Conservation (phyloP, 2,329 filamentous ascomycete genomes). For the Drechslerella stenobrocha region DNA sequence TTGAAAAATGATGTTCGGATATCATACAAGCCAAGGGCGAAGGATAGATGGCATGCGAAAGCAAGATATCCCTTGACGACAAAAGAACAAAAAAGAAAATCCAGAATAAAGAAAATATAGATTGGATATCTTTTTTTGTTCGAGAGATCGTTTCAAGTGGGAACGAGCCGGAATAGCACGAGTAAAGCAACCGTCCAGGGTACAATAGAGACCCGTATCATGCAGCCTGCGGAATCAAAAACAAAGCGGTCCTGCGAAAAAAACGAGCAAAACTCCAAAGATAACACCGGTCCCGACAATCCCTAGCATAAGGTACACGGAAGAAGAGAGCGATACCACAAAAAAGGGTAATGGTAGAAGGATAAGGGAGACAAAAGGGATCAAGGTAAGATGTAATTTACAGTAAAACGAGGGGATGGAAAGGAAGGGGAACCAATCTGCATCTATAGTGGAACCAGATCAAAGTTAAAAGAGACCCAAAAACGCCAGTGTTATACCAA, state of each 20-base stretch:
- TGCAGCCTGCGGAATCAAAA: conserved; percentile 13
- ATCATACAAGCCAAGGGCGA: conserved; percentile 6
- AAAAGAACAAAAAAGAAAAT: conserved; percentile 9
- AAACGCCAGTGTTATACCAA: conserved; percentile 14
- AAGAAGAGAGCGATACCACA: neutral
- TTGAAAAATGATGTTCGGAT: neutral
- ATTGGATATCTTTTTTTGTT: neutral
- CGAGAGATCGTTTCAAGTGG: neutral
- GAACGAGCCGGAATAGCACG: neutral
- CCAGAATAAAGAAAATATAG: no score
- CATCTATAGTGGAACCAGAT: conserved; percentile 16
- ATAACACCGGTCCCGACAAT: conserved; percentile 26
- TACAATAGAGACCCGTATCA: conserved; percentile 9
- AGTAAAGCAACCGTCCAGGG: neutral
- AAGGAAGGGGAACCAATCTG: conserved; percentile 3
- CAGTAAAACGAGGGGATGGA: conserved; percentile 23
- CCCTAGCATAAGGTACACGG: conserved; percentile 11
- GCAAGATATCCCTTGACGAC: neutral
- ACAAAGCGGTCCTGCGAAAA: neutral
- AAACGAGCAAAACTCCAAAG: conserved; percentile 6
- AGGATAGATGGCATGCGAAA: neutral
- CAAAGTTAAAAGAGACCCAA: conserved; percentile 5
- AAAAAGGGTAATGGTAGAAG: neutral
- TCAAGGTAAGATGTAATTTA: conserved; percentile 18
- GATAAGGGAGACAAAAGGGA: neutral